Conservation (phyloP, 225 moss, liverwort and hornwort genomes). For the Anthoceros angustus region DNA sequence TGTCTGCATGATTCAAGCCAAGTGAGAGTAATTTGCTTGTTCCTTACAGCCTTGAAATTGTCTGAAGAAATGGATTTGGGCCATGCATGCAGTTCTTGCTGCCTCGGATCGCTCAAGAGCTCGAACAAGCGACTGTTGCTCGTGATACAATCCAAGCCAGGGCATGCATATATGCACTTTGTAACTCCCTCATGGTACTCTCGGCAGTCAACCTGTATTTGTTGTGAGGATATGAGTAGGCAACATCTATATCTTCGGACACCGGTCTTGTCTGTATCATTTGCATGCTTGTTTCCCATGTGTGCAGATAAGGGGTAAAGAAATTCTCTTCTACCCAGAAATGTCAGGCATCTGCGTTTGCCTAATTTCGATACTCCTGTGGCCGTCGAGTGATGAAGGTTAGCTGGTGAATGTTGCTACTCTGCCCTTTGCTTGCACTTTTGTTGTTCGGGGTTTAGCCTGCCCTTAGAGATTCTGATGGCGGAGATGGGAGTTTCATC, state of each 20-base stretch:
- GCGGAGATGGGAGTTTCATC: background rate
- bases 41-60: no score
- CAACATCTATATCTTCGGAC: no score
- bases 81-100: slow-evolving; percentile 44
- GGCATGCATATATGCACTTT: slow-evolving; percentile 68
- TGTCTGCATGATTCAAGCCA: background rate
- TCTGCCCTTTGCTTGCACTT: background rate
- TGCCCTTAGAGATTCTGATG: background rate
- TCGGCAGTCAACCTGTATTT: background rate
- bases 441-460: background rate
- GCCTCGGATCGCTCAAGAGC: slow-evolving; percentile 35
- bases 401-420: slow-evolving; percentile 10
- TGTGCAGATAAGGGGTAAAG: slow-evolving; percentile 58
- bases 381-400: slow-evolving; percentile 28
- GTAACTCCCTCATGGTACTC: slow-evolving; percentile 75
- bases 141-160: slow-evolving; percentile 43
- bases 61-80: no score
- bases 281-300: no score
- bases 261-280: no score
- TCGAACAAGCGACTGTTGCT: slow-evolving; percentile 33
- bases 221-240: no score
- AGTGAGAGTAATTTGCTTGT: background rate
- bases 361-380: slow-evolving; percentile 50
- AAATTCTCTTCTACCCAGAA: slow-evolving; percentile 44
- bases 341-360: slow-evolving; percentile 35